Evolutionary conservation across 306 rosid species (phyloP).

Genomic region (Astragalus membranaceus): DNA sequence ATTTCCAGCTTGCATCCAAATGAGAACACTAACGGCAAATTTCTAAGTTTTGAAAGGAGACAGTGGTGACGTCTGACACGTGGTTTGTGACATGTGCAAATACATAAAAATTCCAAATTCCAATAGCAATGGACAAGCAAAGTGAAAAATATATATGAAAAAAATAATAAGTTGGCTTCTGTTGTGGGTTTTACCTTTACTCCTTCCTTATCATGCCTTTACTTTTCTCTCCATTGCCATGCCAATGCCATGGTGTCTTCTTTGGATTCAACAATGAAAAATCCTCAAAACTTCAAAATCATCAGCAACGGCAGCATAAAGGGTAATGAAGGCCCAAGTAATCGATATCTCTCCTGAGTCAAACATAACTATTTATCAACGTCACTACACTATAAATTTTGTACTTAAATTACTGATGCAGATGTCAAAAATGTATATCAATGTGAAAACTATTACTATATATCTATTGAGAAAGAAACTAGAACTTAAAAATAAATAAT

Average conservation of each 20-base stretch:
- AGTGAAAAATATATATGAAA: slow-evolving; percentile 15
- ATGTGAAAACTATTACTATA: too few relatives aligned
- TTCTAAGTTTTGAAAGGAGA: slow-evolving; percentile 1
- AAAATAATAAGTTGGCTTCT: not conserved
- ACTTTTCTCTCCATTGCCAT: slow-evolving; percentile 14
- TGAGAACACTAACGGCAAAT: not conserved
- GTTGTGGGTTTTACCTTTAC: slow-evolving; percentile 36
- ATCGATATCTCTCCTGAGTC: slow-evolving; percentile 37
- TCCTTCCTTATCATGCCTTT: slow-evolving; percentile 28
- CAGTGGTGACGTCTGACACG: not conserved
- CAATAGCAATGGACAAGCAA: slow-evolving; percentile 36
- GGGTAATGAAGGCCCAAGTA: slow-evolving; percentile 18
- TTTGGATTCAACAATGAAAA: not conserved
- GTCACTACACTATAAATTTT: not conserved
- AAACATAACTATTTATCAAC: not conserved
- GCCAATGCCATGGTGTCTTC: slow-evolving; percentile 12
- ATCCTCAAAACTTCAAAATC: slow-evolving; percentile 26
- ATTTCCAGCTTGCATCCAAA: not conserved
- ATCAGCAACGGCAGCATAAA: slow-evolving; percentile 29
- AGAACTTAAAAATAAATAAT: too few relatives aligned
- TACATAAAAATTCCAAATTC: not conserved
- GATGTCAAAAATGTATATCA: too few relatives aligned
- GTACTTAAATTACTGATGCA: too few relatives aligned
- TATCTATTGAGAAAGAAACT: too few relatives aligned
- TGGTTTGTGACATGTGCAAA: not conserved